These are phyloP conservation scores for Cystobasidium ongulense DNA, from an alignment of 768 basidiomycete species.

Conservation along the genomic window DNA sequence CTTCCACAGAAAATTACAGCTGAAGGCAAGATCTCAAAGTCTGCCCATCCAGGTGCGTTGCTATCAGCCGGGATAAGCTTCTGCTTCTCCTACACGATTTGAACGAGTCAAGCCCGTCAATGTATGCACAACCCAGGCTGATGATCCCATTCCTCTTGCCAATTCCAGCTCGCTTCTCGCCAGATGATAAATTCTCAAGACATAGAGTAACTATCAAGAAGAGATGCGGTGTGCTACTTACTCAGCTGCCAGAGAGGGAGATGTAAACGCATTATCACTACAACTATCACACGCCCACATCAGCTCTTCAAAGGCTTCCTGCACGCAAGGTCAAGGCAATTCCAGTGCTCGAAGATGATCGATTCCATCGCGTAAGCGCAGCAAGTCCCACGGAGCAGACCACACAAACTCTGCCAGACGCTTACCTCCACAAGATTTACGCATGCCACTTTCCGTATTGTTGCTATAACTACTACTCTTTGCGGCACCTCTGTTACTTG, in stretches of 20 bases:
- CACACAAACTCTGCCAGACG: too few species aligned
- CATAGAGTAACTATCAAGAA: conserved; percentile 97
- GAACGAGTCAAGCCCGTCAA: background rate
- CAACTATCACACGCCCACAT: background rate
- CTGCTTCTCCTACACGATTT: background rate
- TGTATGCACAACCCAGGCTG: background rate
- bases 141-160: background rate
- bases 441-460: too few species aligned
- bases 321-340: too few species aligned
- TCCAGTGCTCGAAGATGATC: too few species aligned
- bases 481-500: too few species aligned
- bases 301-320: too few species aligned
- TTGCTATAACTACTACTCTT: too few species aligned
- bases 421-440: too few species aligned
- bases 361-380: too few species aligned
- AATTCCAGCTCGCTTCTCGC: conserved; percentile 80
- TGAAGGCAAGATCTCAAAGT: conserved; percentile 75
- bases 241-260: conserved; percentile 80
- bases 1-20: conserved; percentile 70
- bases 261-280: conserved; percentile 51
- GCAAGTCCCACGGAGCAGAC: too few species aligned
- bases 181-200: conserved; percentile 97
- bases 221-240: conserved; percentile 76
- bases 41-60: conserved; percentile 83
- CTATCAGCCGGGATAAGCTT: too few species aligned